Percentiles rank a stretch among this genome's conserved stretches.
These are phyloP conservation scores for Quercus tomentella DNA, from an alignment of 331 rosid species.

Conservation along the genomic window DNA sequence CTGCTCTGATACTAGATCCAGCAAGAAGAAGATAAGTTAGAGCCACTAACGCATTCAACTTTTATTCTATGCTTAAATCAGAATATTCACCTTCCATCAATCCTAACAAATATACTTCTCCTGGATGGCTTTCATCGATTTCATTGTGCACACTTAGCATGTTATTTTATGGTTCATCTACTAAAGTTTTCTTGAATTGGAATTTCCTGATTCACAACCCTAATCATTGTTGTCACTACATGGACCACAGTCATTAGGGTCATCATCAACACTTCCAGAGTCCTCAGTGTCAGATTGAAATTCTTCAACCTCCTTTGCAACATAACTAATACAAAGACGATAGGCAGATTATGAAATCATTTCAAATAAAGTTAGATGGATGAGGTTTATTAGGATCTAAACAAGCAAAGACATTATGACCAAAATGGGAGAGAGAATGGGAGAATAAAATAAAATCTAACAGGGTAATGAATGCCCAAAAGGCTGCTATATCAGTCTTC, in stretches of 20 bases:
- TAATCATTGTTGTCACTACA: conserved; percentile 64
- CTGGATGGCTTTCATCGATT: conserved; percentile 91
- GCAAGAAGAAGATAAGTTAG: conserved; percentile 77
- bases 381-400: too few relatives aligned
- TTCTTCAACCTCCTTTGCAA: conserved; percentile 53
- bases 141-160: conserved; percentile 45
- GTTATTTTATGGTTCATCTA: conserved; percentile 22
- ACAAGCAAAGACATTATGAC: too few relatives aligned
- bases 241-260: conserved; percentile 35
- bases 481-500: too few relatives aligned
- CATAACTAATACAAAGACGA: conserved; percentile 66
- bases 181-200: conserved; percentile 34
- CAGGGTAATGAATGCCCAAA: too few relatives aligned
- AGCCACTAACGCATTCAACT: conserved; percentile 76
- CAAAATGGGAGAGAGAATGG: too few relatives aligned
- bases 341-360: conserved; percentile 83
- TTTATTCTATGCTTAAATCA: conserved; percentile 80
- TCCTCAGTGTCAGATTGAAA: conserved; percentile 76
- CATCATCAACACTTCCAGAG: conserved; percentile 81
- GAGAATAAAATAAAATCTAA: too few relatives aligned
- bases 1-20: conserved; percentile 69
- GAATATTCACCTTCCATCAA: conserved; percentile 93
- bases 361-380: conserved; percentile 57
- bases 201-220: conserved; percentile 41
- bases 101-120: conserved; percentile 90